Percentiles rank a stretch among this genome's conserved stretches.
phyloP scores from a whole-genome alignment of 2,329 filamentous ascomycete genomes.

The Furcasterigmium sp. region DNA sequence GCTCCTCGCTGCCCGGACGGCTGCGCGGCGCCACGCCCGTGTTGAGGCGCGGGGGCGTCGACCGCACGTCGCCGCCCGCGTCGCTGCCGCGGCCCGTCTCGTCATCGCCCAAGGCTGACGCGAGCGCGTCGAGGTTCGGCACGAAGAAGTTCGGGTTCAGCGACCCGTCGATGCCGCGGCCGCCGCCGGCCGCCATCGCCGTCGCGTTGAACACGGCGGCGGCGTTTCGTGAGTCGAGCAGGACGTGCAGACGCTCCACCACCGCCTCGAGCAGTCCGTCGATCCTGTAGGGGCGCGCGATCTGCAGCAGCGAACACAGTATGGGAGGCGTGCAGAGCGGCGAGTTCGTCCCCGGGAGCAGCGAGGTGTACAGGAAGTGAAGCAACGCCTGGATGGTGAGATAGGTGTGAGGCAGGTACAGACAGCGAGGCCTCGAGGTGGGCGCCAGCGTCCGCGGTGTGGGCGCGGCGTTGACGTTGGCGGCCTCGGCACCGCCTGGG shows the following conservation, averaged over 20 bases:
- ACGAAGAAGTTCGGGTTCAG: slow-evolving; percentile 60
- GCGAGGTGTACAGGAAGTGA: slow-evolving; percentile 90
- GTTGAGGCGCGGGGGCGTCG: slow-evolving; percentile 42
- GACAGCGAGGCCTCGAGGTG: slow-evolving; percentile 68
- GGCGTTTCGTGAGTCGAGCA: slow-evolving; percentile 88
- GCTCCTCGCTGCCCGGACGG: slow-evolving; percentile 39
- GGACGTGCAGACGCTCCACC: slow-evolving; percentile 81
- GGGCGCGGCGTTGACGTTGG: slow-evolving; percentile 49
- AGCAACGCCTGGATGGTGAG: slow-evolving; percentile 86
- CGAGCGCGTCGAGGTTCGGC: slow-evolving; percentile 38
- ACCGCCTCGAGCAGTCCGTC: slow-evolving; percentile 90
- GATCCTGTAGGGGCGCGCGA: slow-evolving; percentile 87
- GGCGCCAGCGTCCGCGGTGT: slow-evolving; percentile 54
- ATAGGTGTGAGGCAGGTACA: slow-evolving; percentile 90
- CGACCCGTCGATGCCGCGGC: slow-evolving; percentile 69
- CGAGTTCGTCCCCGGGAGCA: slow-evolving; percentile 70
- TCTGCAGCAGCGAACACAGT: slow-evolving; percentile 87
- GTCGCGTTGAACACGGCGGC: slow-evolving; percentile 97
- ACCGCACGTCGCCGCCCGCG: slow-evolving; percentile 16
- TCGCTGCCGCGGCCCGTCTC: slow-evolving; percentile 22
- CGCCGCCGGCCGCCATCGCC: slow-evolving; percentile 94
- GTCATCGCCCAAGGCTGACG: slow-evolving; percentile 16
- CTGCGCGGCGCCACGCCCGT: slow-evolving; percentile 30
- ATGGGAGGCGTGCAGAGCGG: slow-evolving; percentile 90
- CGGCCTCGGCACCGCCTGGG: slow-evolving; percentile 32